Evolutionary conservation across 2,329 filamentous ascomycete genomes (phyloP), one percentile per base, ranked within the genome.

Genomic region (Aspergillus vadensis): DNA sequence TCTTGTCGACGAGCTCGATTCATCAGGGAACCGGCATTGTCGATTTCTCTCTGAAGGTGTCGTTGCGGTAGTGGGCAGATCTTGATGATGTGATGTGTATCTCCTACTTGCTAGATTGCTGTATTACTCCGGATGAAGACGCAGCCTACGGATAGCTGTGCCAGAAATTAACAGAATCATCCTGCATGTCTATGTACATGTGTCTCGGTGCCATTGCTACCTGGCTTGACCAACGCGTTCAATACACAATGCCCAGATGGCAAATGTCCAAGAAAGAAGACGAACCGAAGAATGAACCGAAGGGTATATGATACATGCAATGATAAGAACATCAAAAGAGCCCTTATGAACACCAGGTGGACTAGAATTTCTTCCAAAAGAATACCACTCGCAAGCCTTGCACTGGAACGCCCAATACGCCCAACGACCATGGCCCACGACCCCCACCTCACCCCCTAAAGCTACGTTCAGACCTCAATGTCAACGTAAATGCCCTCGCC

Each of bases 1-100:
- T 99, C 67, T 88, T 98, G 69, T 97, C 93, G 47, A 97, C 94
- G 47, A 97, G 93, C 74, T 94, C 91, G 55, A 97, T 99, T 72
- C 95, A 99, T 72, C 95, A 99, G 80, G 94, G 95, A 2, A 92
- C 96, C 3, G 87, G 90, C 30, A 92, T 97, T 74, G 88, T 99
- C 49, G 95, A 99, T 76, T 98, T 97, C 75, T 97, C 93, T 5
- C 83, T 99, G 67, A 99, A 99, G 82, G 93, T 99, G 44, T 76
- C 72, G 23, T 55, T 78, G 65, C 70, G 72, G 48, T 76, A 47
- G n/a, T 55, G 17, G 53, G 23, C n/a, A 7, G 39, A 36, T 36
- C 12, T 1, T 36, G 14, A 61, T 32, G 23, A 50, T 14, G 14
- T 17, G 21, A 47, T 55, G 36, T 50, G 21, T 67, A 58, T 62